Evolutionary conservation across 192 early-diverging fungal genomes (phyloP), one percentile per base, ranked within the genome.

Genomic region (Mortierella antarctica): DNA sequence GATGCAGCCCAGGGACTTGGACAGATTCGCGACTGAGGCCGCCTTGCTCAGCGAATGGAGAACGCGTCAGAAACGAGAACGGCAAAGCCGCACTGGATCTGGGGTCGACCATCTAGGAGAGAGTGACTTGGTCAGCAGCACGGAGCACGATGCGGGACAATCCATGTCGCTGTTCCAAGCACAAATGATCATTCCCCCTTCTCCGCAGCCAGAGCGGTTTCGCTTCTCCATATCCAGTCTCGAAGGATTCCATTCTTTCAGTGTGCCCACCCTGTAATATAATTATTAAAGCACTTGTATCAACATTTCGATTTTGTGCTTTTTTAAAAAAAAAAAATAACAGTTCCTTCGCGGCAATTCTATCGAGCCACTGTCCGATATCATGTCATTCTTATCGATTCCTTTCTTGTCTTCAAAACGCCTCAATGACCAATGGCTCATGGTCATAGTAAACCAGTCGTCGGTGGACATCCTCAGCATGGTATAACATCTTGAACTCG

Each of bases 401-500:
- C 49, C 17, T 56, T 56, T 44, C 14, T 53, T 54, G 8, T 20
- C 15, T 62, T 45, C 54, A 76, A 68, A 85, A 55, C 21, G 69
- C 84, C 46, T 85, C 84, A 53, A 85, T 74, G 12, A 83, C 70
- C 60, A 85, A 69, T 39, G 84, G 84, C 50, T 90, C 87, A 59
- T 86, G 83, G 58, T 88, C 88, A 75, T 86, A 88, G 60, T 84
- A 84, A 5, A 86, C 77, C 39, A 83, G 55, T 14, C 87, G 80
- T 10, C 86, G 81, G 60, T 76, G 70, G 20, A 90, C 85, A 67
- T 90, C 87, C 57, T 90, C 85, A 23, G 82, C 86, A 56, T 90
- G 88, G 61, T 87, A 88, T 5, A 90, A 67, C 20, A 90, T 80
- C 65, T 88, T 83, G 67, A 83, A 90, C 57, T 87, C 77, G 57